Evolutionary conservation across 2,329 filamentous ascomycete genomes (phyloP).

Genomic region (Beauveria scarabaeidicola): DNA sequence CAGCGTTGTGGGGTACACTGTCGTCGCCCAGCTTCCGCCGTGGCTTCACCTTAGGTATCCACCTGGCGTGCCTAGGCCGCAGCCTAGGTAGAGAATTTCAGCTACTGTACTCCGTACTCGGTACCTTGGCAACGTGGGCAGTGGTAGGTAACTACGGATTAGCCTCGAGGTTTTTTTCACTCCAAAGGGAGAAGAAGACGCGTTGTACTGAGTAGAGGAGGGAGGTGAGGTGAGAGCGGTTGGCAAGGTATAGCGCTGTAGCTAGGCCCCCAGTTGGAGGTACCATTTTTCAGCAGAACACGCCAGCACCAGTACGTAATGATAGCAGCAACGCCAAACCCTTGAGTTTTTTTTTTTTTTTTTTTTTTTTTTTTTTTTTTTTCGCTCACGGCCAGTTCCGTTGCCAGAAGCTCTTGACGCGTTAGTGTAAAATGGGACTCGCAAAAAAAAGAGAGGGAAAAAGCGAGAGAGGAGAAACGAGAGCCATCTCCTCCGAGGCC

Average conservation of each 20-base stretch:
- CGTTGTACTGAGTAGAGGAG: too few species aligned
- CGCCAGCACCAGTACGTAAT: neutral
- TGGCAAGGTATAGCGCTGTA: too few species aligned
- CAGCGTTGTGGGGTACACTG: neutral
- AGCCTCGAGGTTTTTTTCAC: too few species aligned
- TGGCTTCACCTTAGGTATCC: neutral
- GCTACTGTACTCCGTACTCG: too few species aligned
- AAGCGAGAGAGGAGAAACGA: neutral
- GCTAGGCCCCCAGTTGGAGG: too few species aligned
- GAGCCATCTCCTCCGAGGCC: neutral
- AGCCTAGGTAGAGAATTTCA: too few species aligned
- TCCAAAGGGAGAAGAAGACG: too few species aligned
- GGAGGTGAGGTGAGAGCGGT: too few species aligned
- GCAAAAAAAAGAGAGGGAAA: neutral
- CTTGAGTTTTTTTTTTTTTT: neutral
- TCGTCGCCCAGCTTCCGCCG: neutral
- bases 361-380: neutral
- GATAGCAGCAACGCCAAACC: neutral
- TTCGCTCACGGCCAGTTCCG: neutral
- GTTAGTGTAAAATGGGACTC: neutral
- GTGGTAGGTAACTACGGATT: too few species aligned
- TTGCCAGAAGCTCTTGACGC: neutral
- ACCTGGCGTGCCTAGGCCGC: neutral
- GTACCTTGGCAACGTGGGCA: too few species aligned
- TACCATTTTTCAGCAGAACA: too few species aligned